Evolutionary conservation across 371 early-diverging fungal genomes (phyloP), one percentile per base, ranked within the genome.

Genomic region (Mucor lusitanicus): DNA sequence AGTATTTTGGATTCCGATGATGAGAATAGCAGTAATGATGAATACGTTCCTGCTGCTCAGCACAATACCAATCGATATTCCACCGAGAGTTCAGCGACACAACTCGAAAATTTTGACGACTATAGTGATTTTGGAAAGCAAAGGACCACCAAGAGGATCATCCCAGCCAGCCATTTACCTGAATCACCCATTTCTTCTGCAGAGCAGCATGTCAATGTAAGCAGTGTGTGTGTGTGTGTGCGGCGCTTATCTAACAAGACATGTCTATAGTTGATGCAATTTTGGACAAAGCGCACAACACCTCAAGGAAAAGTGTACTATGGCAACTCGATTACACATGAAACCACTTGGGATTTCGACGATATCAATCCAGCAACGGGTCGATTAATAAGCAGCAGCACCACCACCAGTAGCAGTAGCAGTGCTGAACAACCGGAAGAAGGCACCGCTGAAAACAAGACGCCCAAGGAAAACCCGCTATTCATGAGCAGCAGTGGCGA

Each of bases 271-370:
- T 39, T 74, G 21, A 71, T 79, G 71, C 48, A 63, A 9, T 68
- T 67, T 55, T 94, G 88, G 92, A 87, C 82, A 28, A 74, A 83
- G 42, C 85, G 88, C 54, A 69, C 76, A 48, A 75, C 88, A 19
- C 73, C 89, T 40, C 86, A 90, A 65, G 93, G 93, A 17, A 79
- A 87, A 44, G 74, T 82, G 1, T 95, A 94, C 72, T 94, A 84
- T 69, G 92, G 86, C 71, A 94, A 95, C 75, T 81, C 89, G 40
- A 78, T 90, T 12, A 92, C 93, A 12, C 90, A 93, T 64, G 87
- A 89, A 64, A 92, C 93, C 9, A 89, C 87, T 7, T 95, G 92
- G 90, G 79, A 80, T 57, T 65, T 63, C 50, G 64, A 73, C 27
- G 80, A 82, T 42, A 74, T 82, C 6, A 79, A 82, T 46, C 69